phyloP scores from a whole-genome alignment of 1,284 basidiomycete species.

The Puccinia coronata region DNA sequence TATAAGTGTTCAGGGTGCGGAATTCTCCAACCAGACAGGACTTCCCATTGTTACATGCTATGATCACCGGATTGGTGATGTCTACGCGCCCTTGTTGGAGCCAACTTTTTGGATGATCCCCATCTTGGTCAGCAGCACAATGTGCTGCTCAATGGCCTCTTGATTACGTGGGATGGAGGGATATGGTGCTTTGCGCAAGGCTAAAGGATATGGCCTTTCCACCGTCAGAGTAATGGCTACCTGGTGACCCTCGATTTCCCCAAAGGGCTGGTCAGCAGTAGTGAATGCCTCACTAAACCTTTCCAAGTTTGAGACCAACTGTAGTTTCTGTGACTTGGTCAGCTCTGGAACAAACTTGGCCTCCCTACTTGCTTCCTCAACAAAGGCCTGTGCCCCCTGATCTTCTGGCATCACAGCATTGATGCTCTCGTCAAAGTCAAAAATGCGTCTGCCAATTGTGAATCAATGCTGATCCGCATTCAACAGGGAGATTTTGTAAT shows the following conservation, averaged over 20 bases:
- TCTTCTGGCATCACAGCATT: not conserved
- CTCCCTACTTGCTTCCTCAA: too few relatives aligned
- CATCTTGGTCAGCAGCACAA: not conserved
- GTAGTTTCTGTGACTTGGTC: too few relatives aligned
- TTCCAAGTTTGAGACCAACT: too few relatives aligned
- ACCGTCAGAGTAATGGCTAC: too few relatives aligned
- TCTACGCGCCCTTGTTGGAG: not conserved
- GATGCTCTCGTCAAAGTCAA: not conserved
- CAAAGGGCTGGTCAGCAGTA: too few relatives aligned
- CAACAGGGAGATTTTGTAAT: conserved; percentile 11
- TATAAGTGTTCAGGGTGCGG: conserved; percentile 17
- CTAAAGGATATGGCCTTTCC: conserved; percentile 3
- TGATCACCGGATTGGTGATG: not conserved
- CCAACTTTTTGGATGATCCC: not conserved
- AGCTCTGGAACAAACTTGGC: too few relatives aligned
- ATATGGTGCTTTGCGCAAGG: not conserved
- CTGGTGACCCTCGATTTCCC: too few relatives aligned
- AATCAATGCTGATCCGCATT: not conserved
- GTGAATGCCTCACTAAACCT: too few relatives aligned
- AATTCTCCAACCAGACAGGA: conserved; percentile 16
- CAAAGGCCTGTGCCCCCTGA: too few relatives aligned
- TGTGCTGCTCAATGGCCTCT: conserved; percentile 19
- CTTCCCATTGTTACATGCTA: not conserved
- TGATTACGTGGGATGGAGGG: not conserved
- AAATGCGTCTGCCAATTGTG: not conserved